Conservation (phyloP, 345 rosid genomes). For the Citrus trifoliata region DNA sequence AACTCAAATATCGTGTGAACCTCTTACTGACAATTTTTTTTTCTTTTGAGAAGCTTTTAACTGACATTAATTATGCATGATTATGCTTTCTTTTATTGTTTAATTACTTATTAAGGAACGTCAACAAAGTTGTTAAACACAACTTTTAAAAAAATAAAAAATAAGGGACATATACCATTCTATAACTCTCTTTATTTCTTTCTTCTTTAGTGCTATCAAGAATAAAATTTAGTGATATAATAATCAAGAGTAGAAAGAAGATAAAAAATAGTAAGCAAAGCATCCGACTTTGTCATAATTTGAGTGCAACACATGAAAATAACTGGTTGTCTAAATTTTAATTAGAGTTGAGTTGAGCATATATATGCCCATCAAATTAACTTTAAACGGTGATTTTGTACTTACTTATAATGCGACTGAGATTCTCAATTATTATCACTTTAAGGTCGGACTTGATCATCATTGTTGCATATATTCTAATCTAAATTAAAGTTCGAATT, state of each 20-base stretch:
- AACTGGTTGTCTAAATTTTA: not conserved
- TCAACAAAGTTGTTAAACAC: not conserved
- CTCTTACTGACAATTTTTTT: not conserved
- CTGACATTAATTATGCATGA: not conserved
- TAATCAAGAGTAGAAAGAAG: not conserved
- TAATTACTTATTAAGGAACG: not conserved
- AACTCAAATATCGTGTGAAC: not conserved
- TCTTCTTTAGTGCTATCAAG: conserved; percentile 5
- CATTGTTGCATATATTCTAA: not conserved
- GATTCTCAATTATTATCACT: not conserved
- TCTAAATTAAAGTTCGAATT: not conserved
- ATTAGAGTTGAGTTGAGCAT: not conserved
- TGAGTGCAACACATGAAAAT: not conserved
- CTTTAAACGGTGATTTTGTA: not conserved
- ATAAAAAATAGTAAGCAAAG: not conserved
- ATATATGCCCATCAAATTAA: not conserved
- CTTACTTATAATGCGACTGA: not conserved
- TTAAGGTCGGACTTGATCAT: not conserved
- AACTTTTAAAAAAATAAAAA: too few relatives aligned
- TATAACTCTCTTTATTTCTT: not conserved
- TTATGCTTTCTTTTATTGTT: not conserved
- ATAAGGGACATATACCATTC: conserved; percentile 9
- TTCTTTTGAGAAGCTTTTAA: too few relatives aligned
- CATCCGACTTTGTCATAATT: not conserved
- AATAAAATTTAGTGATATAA: conserved; percentile 5